These are phyloP conservation scores for Brettanomyces custersianus DNA, from an alignment of 805 yeast genomes.

Conservation along the genomic window DNA sequence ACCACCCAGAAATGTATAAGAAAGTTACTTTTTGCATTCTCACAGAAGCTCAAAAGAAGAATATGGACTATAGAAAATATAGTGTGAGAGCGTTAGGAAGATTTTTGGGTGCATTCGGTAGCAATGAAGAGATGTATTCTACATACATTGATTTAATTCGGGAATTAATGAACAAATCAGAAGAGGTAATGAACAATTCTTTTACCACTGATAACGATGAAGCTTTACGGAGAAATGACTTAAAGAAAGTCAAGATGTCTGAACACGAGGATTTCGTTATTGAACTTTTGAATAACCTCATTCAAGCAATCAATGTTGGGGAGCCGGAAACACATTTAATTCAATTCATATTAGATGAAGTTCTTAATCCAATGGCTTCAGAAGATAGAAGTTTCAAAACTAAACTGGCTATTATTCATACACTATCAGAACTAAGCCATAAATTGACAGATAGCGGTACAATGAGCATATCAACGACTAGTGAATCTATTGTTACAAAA, in stretches of 20 bases:
- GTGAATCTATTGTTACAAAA: background rate
- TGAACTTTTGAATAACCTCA: constrained; percentile 6
- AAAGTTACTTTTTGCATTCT: constrained; percentile 36
- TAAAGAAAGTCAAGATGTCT: constrained; percentile 3
- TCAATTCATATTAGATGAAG: constrained; percentile 3
- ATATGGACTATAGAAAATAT: constrained; percentile 51
- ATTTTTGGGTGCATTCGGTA: constrained; percentile 27
- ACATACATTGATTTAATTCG: constrained; percentile 29
- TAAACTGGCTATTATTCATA: constrained; percentile 23
- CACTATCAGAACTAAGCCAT: constrained; percentile 8
- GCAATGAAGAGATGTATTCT: constrained; percentile 23
- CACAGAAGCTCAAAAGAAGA: constrained; percentile 59
- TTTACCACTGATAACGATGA: constrained; percentile 12
- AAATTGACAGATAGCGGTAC: constrained; percentile 4
- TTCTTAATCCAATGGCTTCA: background rate
- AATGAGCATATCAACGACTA: background rate
- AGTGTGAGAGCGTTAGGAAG: constrained; percentile 46
- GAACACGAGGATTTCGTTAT: constrained; percentile 4
- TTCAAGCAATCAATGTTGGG: constrained; percentile 2
- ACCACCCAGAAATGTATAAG: constrained; percentile 24
- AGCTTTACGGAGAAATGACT: background rate
- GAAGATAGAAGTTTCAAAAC: constrained; percentile 6
- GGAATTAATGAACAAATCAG: background rate
- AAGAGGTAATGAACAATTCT: no score
- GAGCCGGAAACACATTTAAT: constrained; percentile 4